Conservation (phyloP, 176 grass and related monocot species). For the Luzula sylvatica region DNA sequence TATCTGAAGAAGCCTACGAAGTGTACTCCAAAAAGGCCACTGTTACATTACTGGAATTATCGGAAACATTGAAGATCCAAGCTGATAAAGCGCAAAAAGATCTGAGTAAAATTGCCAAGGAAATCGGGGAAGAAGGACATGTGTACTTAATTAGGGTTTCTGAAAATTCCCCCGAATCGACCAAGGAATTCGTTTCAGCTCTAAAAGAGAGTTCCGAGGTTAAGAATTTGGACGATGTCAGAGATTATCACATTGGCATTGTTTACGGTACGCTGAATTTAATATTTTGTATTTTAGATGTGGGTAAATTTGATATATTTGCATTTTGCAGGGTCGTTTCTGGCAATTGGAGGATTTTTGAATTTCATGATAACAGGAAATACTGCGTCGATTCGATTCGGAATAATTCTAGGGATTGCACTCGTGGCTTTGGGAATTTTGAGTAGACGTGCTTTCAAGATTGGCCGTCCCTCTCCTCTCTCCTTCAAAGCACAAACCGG, state of each 20-base stretch:
- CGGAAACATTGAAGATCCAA: constrained; percentile 65
- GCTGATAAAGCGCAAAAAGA: constrained; percentile 73
- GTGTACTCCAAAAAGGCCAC: constrained; percentile 58
- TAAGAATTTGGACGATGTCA: constrained; percentile 40
- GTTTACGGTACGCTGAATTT: constrained; percentile 47
- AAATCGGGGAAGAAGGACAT: constrained; percentile 65
- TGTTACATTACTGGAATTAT: constrained; percentile 51
- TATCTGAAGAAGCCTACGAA: constrained; percentile 39
- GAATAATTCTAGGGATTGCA: constrained; percentile 69
- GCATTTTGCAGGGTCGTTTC: constrained; percentile 51
- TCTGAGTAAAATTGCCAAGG: constrained; percentile 36
- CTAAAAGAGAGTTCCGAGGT: constrained; percentile 37
- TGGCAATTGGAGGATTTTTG: constrained; percentile 59
- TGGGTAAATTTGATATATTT: background rate
- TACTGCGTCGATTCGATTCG: constrained; percentile 78
- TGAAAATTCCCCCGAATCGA: constrained; percentile 48
- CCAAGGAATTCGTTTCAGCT: constrained; percentile 55
- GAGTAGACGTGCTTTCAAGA: constrained; percentile 64
- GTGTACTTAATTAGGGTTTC: constrained; percentile 62
- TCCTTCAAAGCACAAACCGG: constrained; percentile 76
- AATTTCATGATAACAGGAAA: constrained; percentile 88
- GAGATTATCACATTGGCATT: constrained; percentile 87
- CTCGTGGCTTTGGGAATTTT: constrained; percentile 57
- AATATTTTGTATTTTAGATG: no score
- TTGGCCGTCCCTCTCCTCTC: constrained; percentile 38